Evolutionary conservation across 2,329 filamentous ascomycete species (phyloP), one percentile per base, ranked within the genome.

Genomic region (Talaromyces rugulosus): DNA sequence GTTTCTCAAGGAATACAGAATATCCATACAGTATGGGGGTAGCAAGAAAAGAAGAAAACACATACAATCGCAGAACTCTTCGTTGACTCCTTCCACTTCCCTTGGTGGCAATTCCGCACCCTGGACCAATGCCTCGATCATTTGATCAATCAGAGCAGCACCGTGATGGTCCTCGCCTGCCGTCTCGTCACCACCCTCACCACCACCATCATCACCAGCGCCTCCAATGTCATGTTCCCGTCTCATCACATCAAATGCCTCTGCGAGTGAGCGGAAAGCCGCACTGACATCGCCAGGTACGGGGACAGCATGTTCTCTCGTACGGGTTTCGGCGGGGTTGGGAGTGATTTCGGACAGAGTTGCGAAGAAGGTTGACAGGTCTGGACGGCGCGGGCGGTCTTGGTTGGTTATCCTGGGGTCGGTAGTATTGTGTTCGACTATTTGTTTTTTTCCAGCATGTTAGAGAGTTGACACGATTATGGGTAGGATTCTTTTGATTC

Each of bases 321-420:
- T 79, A 56, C 82, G 83, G 53, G 75, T 68, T 61, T 77, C 73
- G 6, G 78, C 74, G 30, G 77, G 66, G 69, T 82, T 80, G 33
- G 81, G 82, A 8, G 82, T 85, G 61, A 86, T 81, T 67, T 87
- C 83, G 63, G 76, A 76, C 56, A 88, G 83, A 52, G 83, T 83
- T 62, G 82, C 81, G 77, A 87, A 87, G 79, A 89, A 88, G 68
- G 85, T 86, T 47, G 83, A 85, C 47, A 88, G 81, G 71, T 89
- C 86, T 31, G 86, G 86, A 58, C 85, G 83, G 65, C 84, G 84
- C 59, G 76, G 75, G 36, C 74, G 74, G 18, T 75, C 75, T 64
- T 59, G 58, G 58, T 57, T 61, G 28, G 60, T 47, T 58, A 66
- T 63, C 59, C 69, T 68, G 58, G 70, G 71, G 64, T 74, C 71